Conservation (phyloP, 768 basidiomycete genomes). For the Mycena indigotica region DNA sequence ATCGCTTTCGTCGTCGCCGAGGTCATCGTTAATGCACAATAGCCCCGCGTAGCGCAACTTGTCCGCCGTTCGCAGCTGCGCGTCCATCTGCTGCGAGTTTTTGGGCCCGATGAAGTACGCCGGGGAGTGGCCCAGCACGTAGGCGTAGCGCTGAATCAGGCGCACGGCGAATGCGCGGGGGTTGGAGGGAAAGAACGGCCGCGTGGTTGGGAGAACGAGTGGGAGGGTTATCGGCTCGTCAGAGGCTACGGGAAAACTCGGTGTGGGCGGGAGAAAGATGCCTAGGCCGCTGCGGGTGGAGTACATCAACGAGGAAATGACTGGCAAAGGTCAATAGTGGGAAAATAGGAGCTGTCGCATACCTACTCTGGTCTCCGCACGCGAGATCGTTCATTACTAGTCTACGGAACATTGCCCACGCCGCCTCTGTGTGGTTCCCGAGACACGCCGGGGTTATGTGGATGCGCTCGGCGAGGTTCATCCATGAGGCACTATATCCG, state of each 20-base stretch:
- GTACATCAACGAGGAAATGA: constrained; percentile 15
- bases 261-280: constrained; percentile 18
- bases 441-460: neutral
- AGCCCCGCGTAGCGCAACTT: constrained; percentile 11
- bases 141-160: constrained; percentile 21
- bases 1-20: neutral
- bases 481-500: neutral
- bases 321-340: neutral
- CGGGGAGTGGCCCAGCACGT: constrained; percentile 21
- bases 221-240: constrained; percentile 20
- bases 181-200: constrained; percentile 15
- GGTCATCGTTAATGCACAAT: constrained; percentile 23
- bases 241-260: neutral
- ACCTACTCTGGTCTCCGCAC: constrained; percentile 11
- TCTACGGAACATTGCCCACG: constrained; percentile 1
- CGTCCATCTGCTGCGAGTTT: neutral
- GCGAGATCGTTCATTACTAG: neutral
- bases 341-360: neutral
- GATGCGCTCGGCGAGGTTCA: neutral
- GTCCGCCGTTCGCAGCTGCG: constrained; percentile 4
- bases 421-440: neutral
- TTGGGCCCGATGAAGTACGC: constrained; percentile 16
- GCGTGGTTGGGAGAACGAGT: constrained; percentile 2
- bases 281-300: constrained; percentile 4
- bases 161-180: constrained; percentile 22